Base-by-base conservation (phyloP, 768 basidiomycete genomes). In the Leccinum incarnatum region DNA sequence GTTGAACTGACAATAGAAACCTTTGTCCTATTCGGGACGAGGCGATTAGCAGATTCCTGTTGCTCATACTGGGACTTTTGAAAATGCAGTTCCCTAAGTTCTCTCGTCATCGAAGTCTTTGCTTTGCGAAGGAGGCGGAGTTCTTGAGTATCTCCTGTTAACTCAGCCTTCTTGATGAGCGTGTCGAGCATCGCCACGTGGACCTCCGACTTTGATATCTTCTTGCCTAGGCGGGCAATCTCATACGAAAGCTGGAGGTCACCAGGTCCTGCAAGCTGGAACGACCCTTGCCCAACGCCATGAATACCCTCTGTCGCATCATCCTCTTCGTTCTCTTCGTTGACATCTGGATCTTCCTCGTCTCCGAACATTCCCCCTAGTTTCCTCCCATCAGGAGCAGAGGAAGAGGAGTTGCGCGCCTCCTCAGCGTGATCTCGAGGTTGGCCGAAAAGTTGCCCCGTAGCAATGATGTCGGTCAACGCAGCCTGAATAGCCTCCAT, bases 401-500 rank as follows among this genome's bases (percentile, higher is more conserved):
- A 62, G 47, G 61, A 51, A 29, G 53, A 25, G n/a, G 55, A 53
- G 32, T 27, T 25, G 27, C 51, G 59, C n/a, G n/a, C 53, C 27
- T 57, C 60, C 57, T 62, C 58, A 29, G 23, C 51, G 30, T 3
- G 62, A 34, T 56, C 56, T 32, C 40, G 62, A 36, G 57, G 57
- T 21, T 72, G 69, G n/a, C 61, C 59, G 55, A 72, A 73, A 55
- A 83, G 80, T 40, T 86, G 80, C 62, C 96, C 92, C 42, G 89
- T 79, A 3, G 93, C 93, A 67, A 99, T 95, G 70, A 99, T 98
- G 69, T 96, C 93, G 10, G 92, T 95, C 61, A 99, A 77, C 4
- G 97, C 97, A 8, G 95, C 95, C 66, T 95, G 94, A 19, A 98
- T 97, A 3, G 96, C 95, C 66, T 95, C 93, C 85, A 98, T 97